These are phyloP conservation scores for Talaromyces borbonicus DNA, from an alignment of 495 filamentous ascomycete genomes.

Conservation along the genomic window DNA sequence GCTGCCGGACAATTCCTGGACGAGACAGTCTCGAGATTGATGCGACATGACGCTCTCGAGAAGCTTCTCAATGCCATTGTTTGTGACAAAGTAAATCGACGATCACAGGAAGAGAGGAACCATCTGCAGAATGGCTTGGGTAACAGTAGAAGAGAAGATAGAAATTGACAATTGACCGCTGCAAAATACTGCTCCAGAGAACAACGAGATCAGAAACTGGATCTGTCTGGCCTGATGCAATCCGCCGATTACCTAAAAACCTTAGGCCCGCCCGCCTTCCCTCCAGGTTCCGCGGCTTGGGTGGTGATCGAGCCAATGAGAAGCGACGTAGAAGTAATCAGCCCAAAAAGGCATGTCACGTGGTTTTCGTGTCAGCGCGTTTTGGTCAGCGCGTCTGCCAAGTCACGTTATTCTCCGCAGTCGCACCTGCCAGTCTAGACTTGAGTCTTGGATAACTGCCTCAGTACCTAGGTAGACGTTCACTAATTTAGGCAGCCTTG, in stretches of 20 bases:
- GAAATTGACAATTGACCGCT: not conserved
- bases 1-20: constrained; percentile 5
- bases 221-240: too few species aligned
- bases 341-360: not conserved
- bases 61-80: constrained; percentile 32
- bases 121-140: too few species aligned
- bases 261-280: too few species aligned
- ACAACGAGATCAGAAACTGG: too few species aligned
- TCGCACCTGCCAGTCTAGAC: too few species aligned
- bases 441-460: too few species aligned
- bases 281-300: not conserved
- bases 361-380: not conserved
- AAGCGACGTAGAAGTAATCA: not conserved
- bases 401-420: constrained; percentile 2
- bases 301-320: constrained; percentile 3
- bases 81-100: not conserved
- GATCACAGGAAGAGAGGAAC: not conserved
- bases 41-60: constrained; percentile 21
- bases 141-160: too few species aligned
- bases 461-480: too few species aligned
- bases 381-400: not conserved
- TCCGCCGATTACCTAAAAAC: too few species aligned
- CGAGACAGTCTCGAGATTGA: constrained; percentile 6
- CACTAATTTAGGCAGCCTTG: too few species aligned
- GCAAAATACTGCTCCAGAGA: too few species aligned